These are phyloP conservation scores for Halenospora varia DNA, from an alignment of 495 filamentous ascomycete genomes.

Conservation along the genomic window DNA sequence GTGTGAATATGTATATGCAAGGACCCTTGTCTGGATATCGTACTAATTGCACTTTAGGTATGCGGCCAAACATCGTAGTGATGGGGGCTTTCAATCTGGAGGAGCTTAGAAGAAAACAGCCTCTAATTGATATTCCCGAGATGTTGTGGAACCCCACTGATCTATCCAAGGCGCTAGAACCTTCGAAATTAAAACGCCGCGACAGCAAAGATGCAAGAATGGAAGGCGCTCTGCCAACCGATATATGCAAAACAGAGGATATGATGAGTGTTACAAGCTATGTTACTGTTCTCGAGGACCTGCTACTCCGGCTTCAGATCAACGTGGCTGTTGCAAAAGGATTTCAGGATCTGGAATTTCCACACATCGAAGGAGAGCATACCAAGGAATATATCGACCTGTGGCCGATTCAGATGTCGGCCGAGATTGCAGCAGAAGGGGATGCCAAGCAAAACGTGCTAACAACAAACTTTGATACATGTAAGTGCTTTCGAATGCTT, in stretches of 20 bases:
- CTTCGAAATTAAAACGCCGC: conserved; percentile 34
- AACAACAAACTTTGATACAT: conserved; percentile 91
- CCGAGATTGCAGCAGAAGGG: conserved; percentile 62
- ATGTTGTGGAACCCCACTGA: conserved; percentile 24
- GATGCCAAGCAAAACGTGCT: conserved; percentile 61
- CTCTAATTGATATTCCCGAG: conserved; percentile 31
- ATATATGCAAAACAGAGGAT: conserved; percentile 53
- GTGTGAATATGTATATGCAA: too few relatives aligned
- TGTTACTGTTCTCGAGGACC: conserved; percentile 79
- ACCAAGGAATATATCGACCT: conserved; percentile 79
- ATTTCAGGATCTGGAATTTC: conserved; percentile 72
- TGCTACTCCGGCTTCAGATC: conserved; percentile 71
- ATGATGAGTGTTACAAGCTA: conserved; percentile 66
- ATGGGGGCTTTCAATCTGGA: conserved; percentile 72
- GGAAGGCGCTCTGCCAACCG: conserved; percentile 51
- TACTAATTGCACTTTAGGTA: too few relatives aligned
- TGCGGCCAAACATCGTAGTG: conserved; percentile 85
- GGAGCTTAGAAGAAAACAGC: conserved; percentile 43
- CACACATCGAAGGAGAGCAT: conserved; percentile 41
- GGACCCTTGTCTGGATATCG: too few relatives aligned
- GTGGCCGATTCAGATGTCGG: conserved; percentile 84
- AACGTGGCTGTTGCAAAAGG: conserved; percentile 86
- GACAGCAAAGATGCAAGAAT: conserved; percentile 31
- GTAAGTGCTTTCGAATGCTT: conserved; percentile 28
- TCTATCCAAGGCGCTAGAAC: conserved; percentile 15